These are phyloP conservation scores for Corylus avellana DNA, from an alignment of 306 rosid species.

Conservation along the genomic window DNA sequence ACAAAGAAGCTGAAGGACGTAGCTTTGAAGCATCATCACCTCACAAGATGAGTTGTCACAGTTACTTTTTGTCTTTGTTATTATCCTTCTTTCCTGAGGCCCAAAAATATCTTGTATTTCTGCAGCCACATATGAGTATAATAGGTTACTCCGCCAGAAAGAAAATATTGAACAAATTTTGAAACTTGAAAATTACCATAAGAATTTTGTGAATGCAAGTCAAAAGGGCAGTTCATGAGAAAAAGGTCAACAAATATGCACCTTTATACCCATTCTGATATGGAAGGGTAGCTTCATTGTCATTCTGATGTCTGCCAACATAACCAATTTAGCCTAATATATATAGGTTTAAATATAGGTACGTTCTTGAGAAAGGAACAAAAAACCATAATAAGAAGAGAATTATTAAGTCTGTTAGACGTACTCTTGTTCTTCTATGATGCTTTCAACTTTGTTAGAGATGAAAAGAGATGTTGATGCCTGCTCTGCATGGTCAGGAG, in stretches of 20 bases:
- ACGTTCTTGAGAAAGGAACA: constrained; percentile 7
- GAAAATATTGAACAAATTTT: not conserved
- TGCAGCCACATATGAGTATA: constrained; percentile 26
- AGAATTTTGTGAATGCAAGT: constrained; percentile 2
- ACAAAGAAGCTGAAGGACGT: constrained; percentile 66
- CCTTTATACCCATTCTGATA: constrained; percentile 51
- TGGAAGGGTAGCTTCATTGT: constrained; percentile 37
- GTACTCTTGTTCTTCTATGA: constrained; percentile 45
- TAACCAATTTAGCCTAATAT: constrained; percentile 22
- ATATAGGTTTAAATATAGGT: not conserved
- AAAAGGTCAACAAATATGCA: constrained; percentile 15
- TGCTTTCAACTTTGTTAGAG: constrained; percentile 33
- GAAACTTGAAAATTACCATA: not conserved
- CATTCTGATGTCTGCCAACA: constrained; percentile 45
- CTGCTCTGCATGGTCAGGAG: constrained; percentile 50
- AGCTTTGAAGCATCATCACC: constrained; percentile 65
- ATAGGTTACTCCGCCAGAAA: not conserved
- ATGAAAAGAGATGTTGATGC: constrained; percentile 40
- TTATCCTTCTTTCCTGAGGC: constrained; percentile 38
- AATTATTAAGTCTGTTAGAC: constrained; percentile 21
- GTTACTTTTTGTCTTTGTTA: constrained; percentile 36
- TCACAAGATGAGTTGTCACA: constrained; percentile 45
- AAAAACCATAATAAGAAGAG: constrained; percentile 20
- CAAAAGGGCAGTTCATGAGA: not conserved
- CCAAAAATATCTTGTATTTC: constrained; percentile 34